phyloP scores from a whole-genome alignment of 345 rosid species.

The Lepidium aucheri region DNA sequence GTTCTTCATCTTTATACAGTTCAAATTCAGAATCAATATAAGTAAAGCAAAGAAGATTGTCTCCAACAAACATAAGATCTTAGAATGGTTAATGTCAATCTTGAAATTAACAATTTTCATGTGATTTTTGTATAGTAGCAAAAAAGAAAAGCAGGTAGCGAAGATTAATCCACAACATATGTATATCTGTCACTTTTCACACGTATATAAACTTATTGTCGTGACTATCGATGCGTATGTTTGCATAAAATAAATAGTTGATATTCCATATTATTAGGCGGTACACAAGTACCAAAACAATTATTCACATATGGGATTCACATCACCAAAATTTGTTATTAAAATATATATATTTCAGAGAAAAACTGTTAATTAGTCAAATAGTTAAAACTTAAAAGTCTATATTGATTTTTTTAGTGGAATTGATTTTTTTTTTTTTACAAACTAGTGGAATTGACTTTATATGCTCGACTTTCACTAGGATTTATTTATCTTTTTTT shows the following conservation, averaged over 20 bases:
- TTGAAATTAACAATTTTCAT: not conserved
- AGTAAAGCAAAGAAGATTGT: too few relatives aligned
- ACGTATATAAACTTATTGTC: not conserved
- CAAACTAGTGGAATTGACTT: too few relatives aligned
- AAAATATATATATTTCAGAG: too few relatives aligned
- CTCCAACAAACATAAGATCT: not conserved
- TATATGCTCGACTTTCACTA: too few relatives aligned
- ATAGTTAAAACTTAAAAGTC: too few relatives aligned
- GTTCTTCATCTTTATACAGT: too few relatives aligned
- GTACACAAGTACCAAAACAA: conserved; percentile 3
- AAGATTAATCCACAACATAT: not conserved
- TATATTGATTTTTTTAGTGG: too few relatives aligned
- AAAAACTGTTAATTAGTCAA: too few relatives aligned
- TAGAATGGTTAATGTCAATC: not conserved
- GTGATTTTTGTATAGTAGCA: not conserved
- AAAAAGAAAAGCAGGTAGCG: not conserved
- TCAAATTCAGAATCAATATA: too few relatives aligned
- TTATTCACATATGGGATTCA: not conserved
- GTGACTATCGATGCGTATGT: not conserved
- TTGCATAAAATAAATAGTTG: not conserved
- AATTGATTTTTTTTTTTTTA: too few relatives aligned
- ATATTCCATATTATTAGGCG: not conserved
- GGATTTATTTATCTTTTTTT: too few relatives aligned
- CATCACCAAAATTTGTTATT: not conserved
- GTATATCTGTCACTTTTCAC: not conserved